Evolutionary conservation across 2,329 filamentous ascomycete genomes (phyloP).

Genomic region (Penicillium sp.): DNA sequence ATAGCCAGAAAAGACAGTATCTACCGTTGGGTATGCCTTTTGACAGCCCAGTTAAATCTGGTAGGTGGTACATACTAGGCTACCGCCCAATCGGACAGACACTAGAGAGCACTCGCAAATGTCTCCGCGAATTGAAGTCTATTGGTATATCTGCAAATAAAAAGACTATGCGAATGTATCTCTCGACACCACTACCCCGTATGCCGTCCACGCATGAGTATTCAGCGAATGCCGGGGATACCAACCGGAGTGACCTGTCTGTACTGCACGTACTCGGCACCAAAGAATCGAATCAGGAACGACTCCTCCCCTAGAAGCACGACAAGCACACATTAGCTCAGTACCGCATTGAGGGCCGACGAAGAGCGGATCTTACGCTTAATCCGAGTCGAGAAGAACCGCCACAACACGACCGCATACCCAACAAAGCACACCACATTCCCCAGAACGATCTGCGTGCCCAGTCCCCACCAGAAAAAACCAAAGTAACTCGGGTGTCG

Average conservation of each 20-base stretch:
- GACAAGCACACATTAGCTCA: constrained; percentile 11
- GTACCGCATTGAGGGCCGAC: background rate
- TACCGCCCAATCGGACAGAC: no score
- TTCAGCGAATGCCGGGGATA: constrained; percentile 70
- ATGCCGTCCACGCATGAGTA: no score
- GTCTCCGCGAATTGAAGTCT: no score
- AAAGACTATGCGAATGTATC: no score
- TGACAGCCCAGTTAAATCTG: no score
- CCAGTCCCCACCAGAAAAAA: constrained; percentile 98
- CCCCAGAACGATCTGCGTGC: constrained; percentile 84
- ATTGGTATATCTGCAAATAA: no score
- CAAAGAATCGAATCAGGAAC: constrained; percentile 77
- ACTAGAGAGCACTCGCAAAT: no score
- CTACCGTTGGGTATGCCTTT: no score
- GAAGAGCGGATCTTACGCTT: constrained; percentile 49
- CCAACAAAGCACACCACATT: constrained; percentile 74
- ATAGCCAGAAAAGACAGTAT: no score
- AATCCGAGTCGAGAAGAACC: constrained; percentile 76
- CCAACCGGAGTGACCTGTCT: constrained; percentile 66
- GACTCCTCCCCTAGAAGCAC: constrained; percentile 66
- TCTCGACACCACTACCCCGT: no score
- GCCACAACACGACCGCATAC: constrained; percentile 75
- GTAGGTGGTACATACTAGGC: no score
- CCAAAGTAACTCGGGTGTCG: constrained; percentile 95
- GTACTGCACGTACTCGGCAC: constrained; percentile 74